These are phyloP conservation scores for Pythium myriotylum DNA, from an alignment of 352 stramenopile genomes.

Conservation along the genomic window DNA sequence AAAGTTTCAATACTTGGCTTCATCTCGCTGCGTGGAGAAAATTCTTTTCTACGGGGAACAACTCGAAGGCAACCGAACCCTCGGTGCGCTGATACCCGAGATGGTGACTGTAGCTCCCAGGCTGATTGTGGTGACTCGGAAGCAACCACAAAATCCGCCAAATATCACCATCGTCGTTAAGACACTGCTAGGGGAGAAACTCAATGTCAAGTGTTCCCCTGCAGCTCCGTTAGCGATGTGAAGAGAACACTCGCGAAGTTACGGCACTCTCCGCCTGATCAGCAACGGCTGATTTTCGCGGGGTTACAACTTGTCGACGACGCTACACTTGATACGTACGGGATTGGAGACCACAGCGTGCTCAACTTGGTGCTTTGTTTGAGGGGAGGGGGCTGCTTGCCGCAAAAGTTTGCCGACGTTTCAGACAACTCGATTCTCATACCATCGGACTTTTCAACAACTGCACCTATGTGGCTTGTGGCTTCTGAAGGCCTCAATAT, in stretches of 20 bases:
- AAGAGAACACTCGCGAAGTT: neutral
- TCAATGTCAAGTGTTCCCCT: neutral
- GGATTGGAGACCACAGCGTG: slow-evolving; percentile 87
- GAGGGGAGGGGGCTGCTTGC: slow-evolving; percentile 37
- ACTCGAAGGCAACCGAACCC: neutral
- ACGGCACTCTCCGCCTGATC: slow-evolving; percentile 71
- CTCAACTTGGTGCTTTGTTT: slow-evolving; percentile 86
- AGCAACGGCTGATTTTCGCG: slow-evolving; percentile 92
- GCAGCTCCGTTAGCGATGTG: neutral
- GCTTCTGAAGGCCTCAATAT: slow-evolving; percentile 33
- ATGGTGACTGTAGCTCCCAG: neutral
- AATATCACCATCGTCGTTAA: neutral
- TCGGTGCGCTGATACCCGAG: neutral
- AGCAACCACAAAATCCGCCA: neutral
- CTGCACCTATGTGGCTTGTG: slow-evolving; percentile 18
- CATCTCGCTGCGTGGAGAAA: neutral
- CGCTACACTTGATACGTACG: slow-evolving; percentile 88
- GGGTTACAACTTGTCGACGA: slow-evolving; percentile 89
- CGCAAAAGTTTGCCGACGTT: slow-evolving; percentile 30
- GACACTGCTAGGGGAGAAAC: neutral
- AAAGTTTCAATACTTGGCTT: neutral
- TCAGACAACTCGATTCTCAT: slow-evolving; percentile 16
- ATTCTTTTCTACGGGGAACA: neutral
- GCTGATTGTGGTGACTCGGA: neutral
- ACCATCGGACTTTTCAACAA: slow-evolving; percentile 15